Evolutionary conservation across 805 yeast genomes (phyloP), one percentile per base, ranked within the genome.

Genomic region (Monosporozyma servazzii): DNA sequence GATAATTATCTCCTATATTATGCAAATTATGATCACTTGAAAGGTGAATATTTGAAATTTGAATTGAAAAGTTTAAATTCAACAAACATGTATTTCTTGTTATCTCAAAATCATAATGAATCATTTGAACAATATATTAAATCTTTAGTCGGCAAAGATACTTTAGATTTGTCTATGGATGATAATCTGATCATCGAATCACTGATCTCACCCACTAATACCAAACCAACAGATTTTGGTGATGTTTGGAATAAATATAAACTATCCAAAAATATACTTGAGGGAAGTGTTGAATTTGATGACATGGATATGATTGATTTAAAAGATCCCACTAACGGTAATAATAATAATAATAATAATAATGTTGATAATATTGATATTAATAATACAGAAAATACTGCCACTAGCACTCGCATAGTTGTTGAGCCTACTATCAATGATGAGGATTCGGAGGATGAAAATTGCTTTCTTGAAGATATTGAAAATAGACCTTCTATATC

Each of bases 1-100:
- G 98, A 93, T 67, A 90, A 91, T 68, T 91, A 85, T 66, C 71
- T 88, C 13, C 59, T 74, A 5, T 60, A 64, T 33, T 64, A 63
- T 47, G 64, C 66, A 47, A 67, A 71, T 50, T 69, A 65, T 53
- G 75, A 71, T 56, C 58, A 54, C 44, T 33, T 59, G 7, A 55
- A 56, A 41, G 52, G 49, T 8, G 47, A 51, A 23, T 54, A 55
- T 43, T 50, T 59, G 37, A 57, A 47, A 29, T 52, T 58, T 41
- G 54, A 56, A 49, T 49, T 63, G 13, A 56, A 54, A 39, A 48
- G 55, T 6, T 40, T 61, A 41, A 49, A 53, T 13, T 53, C 59
- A 9, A 53, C 53, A 36, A 52, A 56, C 36, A 47, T 53, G 23
- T 63, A 55, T 43, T 45, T 48, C n/a, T 40, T 53, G 17, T 40